phyloP scores from a whole-genome alignment of 2,329 filamentous ascomycete species.

The Colletotrichum endophyticum region DNA sequence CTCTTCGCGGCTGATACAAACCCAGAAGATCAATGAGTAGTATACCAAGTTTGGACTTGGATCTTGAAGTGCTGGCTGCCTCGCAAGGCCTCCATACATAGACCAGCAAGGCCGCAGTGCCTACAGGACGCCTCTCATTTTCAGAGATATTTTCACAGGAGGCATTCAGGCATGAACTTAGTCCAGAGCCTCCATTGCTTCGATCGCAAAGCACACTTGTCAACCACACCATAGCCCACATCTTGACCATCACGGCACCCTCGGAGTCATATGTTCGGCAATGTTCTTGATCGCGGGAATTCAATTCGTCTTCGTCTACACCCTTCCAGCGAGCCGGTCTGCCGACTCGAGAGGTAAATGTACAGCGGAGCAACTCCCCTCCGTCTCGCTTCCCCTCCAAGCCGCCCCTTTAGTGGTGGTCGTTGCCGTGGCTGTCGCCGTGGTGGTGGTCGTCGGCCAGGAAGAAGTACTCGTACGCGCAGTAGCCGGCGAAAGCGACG shows the following conservation, averaged over 20 bases:
- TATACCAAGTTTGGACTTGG: too few species aligned
- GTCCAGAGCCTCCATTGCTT: fast-evolving
- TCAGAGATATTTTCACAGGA: not conserved
- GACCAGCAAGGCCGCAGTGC: too few species aligned
- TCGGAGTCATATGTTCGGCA: not conserved
- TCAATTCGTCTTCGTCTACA: constrained; percentile 13
- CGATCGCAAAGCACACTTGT: not conserved
- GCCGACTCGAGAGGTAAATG: constrained; percentile 34
- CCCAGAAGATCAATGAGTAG: too few species aligned
- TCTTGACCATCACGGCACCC: not conserved
- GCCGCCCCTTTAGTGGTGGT: constrained; percentile 55
- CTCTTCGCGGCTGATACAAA: not conserved
- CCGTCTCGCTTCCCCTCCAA: constrained; percentile 13
- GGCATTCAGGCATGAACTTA: not conserved
- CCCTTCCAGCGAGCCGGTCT: constrained; percentile 15
- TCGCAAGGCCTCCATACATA: too few species aligned
- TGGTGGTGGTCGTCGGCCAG: constrained; percentile 73
- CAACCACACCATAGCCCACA: not conserved
- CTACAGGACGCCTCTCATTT: not conserved
- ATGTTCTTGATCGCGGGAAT: not conserved
- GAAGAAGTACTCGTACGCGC: constrained; percentile 88
- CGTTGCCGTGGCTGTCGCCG: constrained; percentile 57
- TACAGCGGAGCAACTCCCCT: constrained; percentile 32
- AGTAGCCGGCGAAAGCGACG: constrained; percentile 89
- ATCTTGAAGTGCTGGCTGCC: too few species aligned